Base-by-base conservation (phyloP, 305 asterid genomes). In the Fraxinus xanthoxyloides region DNA sequence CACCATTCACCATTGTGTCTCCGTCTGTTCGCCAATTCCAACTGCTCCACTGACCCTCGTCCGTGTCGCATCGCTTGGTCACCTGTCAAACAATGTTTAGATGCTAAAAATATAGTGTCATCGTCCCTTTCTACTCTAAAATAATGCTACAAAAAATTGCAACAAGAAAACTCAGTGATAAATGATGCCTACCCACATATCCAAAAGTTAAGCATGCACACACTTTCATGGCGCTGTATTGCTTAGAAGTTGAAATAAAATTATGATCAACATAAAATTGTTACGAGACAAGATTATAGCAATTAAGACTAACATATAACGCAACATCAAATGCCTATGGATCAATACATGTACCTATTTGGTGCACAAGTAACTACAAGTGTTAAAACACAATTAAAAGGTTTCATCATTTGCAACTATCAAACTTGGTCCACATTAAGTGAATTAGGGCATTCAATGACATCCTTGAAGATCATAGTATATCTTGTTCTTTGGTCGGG, bases 21-120 rank as follows among this genome's bases (percentile, higher is more conserved):
- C 97, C 97, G 0, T 90, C 89, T 9, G 93, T 86, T 87, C 94
- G 89, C 97, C 97, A 92, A 35, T 91, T 91, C 97, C 97, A 92
- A 9, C 81, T 80, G 12, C 90, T 85, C 97, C 97, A 92, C 70
- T 85, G 89, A 77, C 86, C 88, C 75, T 91, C 92, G 1, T 75
- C 82, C 17, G 90, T 79, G 51, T 84, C 92, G 80, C 88, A 93
- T 0, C 95, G 91, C 81, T 89, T 91, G 3, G 95, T 92, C 74
- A 92, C 94, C 97, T 91, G 4, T 40, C 76, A 34, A 34, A 34
- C 28, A 79, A 36, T 19, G 23, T 19, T 72, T 19, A 78, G 34
- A 38, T 56, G 34, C 19, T 7, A 24, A 28, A 12, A 54, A 54
- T 54, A 54, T n/a, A 54, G 35, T 15, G 26, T 77, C 70, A 46